Evolutionary conservation across 2,329 filamentous ascomycete species (phyloP), one percentile per base, ranked within the genome.

Genomic region (Colletotrichum sp.): DNA sequence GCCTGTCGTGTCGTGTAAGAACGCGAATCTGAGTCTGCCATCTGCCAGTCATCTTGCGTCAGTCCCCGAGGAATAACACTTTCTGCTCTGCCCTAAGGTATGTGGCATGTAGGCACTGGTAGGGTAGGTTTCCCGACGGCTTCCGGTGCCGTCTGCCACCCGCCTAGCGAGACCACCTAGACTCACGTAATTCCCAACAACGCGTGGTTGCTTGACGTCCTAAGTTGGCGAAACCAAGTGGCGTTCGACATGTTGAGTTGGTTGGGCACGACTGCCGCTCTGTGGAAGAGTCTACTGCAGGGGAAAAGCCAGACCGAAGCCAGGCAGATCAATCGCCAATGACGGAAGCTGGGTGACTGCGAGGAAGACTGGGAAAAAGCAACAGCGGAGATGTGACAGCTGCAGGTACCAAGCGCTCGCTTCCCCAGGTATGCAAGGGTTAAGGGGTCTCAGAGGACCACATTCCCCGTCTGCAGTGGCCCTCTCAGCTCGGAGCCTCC

Each of bases 381-480:
- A 65, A 64, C 12, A 30, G 63, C 9, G 34, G 12, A 19, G 22
- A 32, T 27, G 30, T 65, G 73, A 30, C 70, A 73, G 64, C 73
- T 76, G 73, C 73, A 76, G 73, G 70, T 73, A 73, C 73, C 64
- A 27, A 61, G 72, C 44, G 44, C 72, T n/a, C 59, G 52, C 72
- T 67, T 72, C 52, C 68, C 61, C 69, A 30, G 61, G 13, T 39
- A 72, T 75, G 68, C 71, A 70, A 64, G 66, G 57, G 66, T 19
- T 29, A 49, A 63, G 55, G 63, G 36, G 30, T 52, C 9, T 22
- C 29, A 62, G 64, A 5, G 65, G 34, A 62, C 64, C 55, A 30
- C 34, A 32, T 62, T 30, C 25, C 36, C 32, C 55, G 55, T 39
- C 57, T 16, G 27, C 59, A 29, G 27, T 32, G 15, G 30, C 32